Base-by-base conservation (phyloP, 306 rosid species). In the Prosopis cineraria region DNA sequence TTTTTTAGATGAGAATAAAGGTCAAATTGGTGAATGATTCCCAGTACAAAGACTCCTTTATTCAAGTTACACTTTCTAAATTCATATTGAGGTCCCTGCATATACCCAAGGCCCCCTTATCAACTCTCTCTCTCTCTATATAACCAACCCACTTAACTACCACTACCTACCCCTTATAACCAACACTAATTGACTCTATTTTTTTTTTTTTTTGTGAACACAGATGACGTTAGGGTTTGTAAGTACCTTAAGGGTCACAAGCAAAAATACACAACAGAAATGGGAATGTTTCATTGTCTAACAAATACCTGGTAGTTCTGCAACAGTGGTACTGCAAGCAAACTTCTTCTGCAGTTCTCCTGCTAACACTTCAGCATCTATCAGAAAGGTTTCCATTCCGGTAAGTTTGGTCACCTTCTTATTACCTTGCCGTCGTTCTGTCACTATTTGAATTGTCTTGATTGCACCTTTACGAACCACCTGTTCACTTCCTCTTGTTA, bases 321-420 rank as follows among this genome's bases (percentile, higher is more conserved):
- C 87, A 71, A 89, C 88, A 10, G 97, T 52, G 43, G 98, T 94
- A 80, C 98, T 94, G 86, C 97, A 94, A 36, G 98, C 97, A 82
- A 90, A 94, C 88, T 90, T 94, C 82, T 94, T 91, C 89, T 91
- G 96, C 76, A 94, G 91, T 79, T 91, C 98, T 39, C 96, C 92
- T 48, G 97, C 97, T 85, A 94, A 83, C 69, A 93, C 85, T 68
- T 90, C 97, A 76, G 94, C 90, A 88, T 94, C 96, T 41, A 94
- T 66, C 83, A 94, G 84, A 87, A 91, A 94, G 3, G 88, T 69
- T 77, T 94, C 96, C 90, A 94, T 79, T 31, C 98, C 97, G 0
- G 96, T 86, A 71, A 94, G 85, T 79, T 88, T 91, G 27, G 98
- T 94, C 71, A 94, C 96, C 83, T 91, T 94, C 84, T 94, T 94